Evolutionary conservation across 192 early-diverging fungal genomes (phyloP).

Genomic region (Dimargaris cristalligena): DNA sequence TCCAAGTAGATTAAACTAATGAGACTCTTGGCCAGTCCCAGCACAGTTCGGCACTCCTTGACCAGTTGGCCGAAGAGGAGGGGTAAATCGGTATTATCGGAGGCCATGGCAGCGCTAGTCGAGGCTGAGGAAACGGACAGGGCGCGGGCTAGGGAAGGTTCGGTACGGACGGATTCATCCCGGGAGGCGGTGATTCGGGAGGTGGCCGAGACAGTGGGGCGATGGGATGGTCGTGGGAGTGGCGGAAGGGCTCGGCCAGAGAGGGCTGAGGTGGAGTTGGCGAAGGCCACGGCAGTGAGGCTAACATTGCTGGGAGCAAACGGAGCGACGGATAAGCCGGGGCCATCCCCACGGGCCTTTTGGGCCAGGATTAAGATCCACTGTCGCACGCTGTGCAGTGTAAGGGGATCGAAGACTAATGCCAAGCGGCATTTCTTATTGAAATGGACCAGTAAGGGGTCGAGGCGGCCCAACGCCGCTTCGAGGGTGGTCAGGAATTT

Average conservation of each 20-base stretch:
- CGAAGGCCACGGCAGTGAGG: not conserved
- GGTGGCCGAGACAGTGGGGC: too few species aligned
- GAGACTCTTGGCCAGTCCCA: not conserved
- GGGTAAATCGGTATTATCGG: not conserved
- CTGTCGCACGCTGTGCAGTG: not conserved
- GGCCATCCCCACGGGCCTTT: too few species aligned
- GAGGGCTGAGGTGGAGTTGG: not conserved
- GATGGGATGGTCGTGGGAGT: not conserved
- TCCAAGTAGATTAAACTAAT: not conserved
- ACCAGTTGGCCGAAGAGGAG: not conserved
- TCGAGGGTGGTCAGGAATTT: not conserved
- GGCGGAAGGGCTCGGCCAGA: too few species aligned
- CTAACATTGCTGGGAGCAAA: not conserved
- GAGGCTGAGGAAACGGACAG: too few species aligned
- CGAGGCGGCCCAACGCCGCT: not conserved
- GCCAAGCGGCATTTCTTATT: not conserved
- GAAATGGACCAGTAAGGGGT: not conserved
- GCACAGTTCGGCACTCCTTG: not conserved
- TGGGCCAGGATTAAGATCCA: not conserved
- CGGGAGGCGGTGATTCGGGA: not conserved
- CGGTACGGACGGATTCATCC: not conserved
- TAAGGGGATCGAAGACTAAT: not conserved
- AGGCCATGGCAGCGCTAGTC: too few species aligned
- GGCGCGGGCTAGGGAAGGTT: not conserved
- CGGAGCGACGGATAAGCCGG: not conserved